Percentiles rank a stretch among this genome's conserved stretches.
Evolutionary conservation across 768 basidiomycete genomes (phyloP).

Genomic region (Podaxis carcinomalis): DNA sequence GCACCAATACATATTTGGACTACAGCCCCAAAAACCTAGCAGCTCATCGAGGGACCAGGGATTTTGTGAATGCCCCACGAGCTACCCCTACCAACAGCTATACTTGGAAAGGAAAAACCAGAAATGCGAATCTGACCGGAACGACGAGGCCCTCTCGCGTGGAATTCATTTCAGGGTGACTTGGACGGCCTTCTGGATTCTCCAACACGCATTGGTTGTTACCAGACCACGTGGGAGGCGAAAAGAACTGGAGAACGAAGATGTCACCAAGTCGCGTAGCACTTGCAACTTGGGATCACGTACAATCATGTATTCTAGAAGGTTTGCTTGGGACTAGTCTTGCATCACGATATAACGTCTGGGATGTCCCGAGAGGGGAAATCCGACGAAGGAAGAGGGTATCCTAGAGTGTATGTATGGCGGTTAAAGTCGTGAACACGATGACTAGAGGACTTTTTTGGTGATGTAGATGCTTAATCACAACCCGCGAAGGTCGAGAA

Average conservation of each 20-base stretch:
- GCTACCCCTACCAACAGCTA: no score
- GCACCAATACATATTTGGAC: not conserved
- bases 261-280: conserved; percentile 2
- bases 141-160: conserved; percentile 7
- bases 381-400: conserved; percentile 4
- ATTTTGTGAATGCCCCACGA: no score
- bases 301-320: conserved; percentile 11
- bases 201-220: conserved; percentile 8
- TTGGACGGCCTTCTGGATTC: not conserved
- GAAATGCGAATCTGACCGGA: conserved; percentile 4
- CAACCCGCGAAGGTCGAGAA: conserved; percentile 10
- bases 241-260: conserved; percentile 6
- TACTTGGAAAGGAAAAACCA: not conserved
- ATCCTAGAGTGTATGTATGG: conserved; percentile 6
- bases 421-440: not conserved
- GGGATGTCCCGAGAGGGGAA: not conserved
- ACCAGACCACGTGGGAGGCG: conserved; percentile 5
- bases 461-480: conserved; percentile 6
- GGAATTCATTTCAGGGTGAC: conserved; percentile 8
- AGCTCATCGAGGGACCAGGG: not conserved
- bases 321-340: conserved; percentile 5
- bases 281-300: conserved; percentile 9
- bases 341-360: not conserved
- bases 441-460: not conserved
- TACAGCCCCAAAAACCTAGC: not conserved